Evolutionary conservation across 805 yeast species (phyloP).

Genomic region (Saturnispora sekii): DNA sequence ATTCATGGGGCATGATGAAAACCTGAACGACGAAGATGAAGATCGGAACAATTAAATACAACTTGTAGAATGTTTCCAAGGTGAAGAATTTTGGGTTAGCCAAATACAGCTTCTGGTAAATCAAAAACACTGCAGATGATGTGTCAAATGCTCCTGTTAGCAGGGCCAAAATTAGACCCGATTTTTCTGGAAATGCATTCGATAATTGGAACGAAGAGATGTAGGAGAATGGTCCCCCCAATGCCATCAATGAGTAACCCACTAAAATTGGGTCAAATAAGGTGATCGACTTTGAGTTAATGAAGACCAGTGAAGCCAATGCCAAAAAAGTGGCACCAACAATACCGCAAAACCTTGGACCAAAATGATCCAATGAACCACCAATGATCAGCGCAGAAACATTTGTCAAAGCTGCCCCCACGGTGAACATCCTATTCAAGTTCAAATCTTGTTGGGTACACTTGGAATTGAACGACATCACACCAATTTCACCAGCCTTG

Average conservation of each 20-base stretch:
- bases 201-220: slow-evolving; percentile 50
- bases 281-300: slow-evolving; percentile 26
- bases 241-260: slow-evolving; percentile 44
- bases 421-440: slow-evolving; percentile 49
- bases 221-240: slow-evolving; percentile 50
- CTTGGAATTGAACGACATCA: slow-evolving; percentile 28
- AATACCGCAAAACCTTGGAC: slow-evolving; percentile 45
- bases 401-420: slow-evolving; percentile 47
- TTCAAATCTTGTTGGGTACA: slow-evolving; percentile 46
- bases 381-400: slow-evolving; percentile 46
- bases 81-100: slow-evolving; percentile 28
- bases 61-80: slow-evolving; percentile 34
- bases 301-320: slow-evolving; percentile 37
- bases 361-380: slow-evolving; percentile 37
- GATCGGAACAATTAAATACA: slow-evolving; percentile 39
- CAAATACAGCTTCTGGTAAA: slow-evolving; percentile 35
- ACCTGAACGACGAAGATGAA: slow-evolving; percentile 40
- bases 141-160: slow-evolving; percentile 53
- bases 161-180: slow-evolving; percentile 44
- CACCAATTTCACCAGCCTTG: slow-evolving; percentile 15
- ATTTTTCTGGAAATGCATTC: slow-evolving; percentile 43
- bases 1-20: slow-evolving; percentile 39
- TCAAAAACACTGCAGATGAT: slow-evolving; percentile 43
- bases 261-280: slow-evolving; percentile 40
- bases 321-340: slow-evolving; percentile 40